A percentile compares a stretch with the other conserved stretches of the same genome.
Conservation (phyloP, 106 monocot genomes). For the Cymbidium sinense region DNA sequence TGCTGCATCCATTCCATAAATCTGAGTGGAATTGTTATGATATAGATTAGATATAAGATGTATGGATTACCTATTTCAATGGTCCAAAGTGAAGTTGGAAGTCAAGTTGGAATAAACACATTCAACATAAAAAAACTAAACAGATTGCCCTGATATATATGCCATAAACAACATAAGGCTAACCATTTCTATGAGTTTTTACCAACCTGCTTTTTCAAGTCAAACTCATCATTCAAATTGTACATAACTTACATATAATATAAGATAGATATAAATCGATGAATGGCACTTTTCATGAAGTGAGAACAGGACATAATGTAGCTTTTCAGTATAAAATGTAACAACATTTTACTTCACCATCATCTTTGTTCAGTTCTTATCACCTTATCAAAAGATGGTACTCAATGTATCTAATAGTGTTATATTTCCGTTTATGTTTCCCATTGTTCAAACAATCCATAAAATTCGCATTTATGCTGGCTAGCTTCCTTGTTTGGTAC, state of each 20-base stretch:
- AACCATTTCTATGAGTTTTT: background rate
- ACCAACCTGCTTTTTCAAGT: background rate
- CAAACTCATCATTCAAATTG: background rate
- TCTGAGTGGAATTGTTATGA: constrained; percentile 31
- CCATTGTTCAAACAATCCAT: background rate
- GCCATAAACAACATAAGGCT: background rate
- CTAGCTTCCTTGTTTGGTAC: background rate
- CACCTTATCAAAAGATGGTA: background rate
- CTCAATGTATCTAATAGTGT: background rate
- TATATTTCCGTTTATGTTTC: background rate
- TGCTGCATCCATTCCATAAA: constrained; percentile 98
- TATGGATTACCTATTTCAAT: background rate
- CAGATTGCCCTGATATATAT: background rate
- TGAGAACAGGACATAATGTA: background rate
- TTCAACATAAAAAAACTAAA: background rate
- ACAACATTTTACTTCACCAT: background rate
- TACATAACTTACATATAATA: background rate
- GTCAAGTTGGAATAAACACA: background rate
- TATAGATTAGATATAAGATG: background rate
- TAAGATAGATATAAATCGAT: background rate
- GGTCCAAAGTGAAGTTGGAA: background rate
- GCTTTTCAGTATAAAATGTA: background rate
- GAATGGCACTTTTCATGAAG: background rate
- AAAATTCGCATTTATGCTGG: background rate
- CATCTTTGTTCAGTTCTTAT: background rate